phyloP scores from a whole-genome alignment of 768 basidiomycete genomes.

The Mrakia blollopis region DNA sequence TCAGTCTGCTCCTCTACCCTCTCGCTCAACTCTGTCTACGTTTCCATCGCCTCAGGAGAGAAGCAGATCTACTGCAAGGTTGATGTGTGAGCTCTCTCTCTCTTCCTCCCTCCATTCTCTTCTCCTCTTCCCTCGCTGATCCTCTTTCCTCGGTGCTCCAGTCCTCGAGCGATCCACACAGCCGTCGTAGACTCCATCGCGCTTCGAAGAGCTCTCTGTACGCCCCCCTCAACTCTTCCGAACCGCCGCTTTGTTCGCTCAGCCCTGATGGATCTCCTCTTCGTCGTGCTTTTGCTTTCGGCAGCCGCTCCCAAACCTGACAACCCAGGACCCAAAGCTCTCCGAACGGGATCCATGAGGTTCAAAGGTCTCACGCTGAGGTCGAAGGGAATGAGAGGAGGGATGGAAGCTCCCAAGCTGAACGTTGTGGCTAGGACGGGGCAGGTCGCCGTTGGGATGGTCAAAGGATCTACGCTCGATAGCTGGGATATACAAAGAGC shows the following conservation, averaged over 20 bases:
- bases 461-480: conserved; percentile 23
- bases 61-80: conserved; percentile 26
- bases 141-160: too few species aligned
- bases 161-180: conserved; percentile 14
- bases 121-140: too few species aligned
- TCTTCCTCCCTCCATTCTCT: too few species aligned
- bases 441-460: conserved; percentile 20
- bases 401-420: conserved; percentile 16
- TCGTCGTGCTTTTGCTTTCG: too few species aligned
- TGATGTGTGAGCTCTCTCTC: conserved; percentile 4
- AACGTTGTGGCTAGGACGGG: neutral
- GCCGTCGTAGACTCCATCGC: conserved; percentile 25
- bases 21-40: conserved; percentile 15
- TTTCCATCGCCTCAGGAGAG: conserved; percentile 10
- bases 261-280: too few species aligned
- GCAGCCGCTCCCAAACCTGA: neutral
- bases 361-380: conserved; percentile 23
- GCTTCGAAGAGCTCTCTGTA: conserved; percentile 21
- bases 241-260: too few species aligned
- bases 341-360: conserved; percentile 13
- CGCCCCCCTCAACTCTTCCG: too few species aligned
- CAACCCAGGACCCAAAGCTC: conserved; percentile 10
- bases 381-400: conserved; percentile 5
- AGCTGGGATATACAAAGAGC: conserved; percentile 20
- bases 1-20: conserved; percentile 24